These are phyloP conservation scores for Lyophyllum shimeji DNA, from an alignment of 768 basidiomycete species.

Conservation along the genomic window DNA sequence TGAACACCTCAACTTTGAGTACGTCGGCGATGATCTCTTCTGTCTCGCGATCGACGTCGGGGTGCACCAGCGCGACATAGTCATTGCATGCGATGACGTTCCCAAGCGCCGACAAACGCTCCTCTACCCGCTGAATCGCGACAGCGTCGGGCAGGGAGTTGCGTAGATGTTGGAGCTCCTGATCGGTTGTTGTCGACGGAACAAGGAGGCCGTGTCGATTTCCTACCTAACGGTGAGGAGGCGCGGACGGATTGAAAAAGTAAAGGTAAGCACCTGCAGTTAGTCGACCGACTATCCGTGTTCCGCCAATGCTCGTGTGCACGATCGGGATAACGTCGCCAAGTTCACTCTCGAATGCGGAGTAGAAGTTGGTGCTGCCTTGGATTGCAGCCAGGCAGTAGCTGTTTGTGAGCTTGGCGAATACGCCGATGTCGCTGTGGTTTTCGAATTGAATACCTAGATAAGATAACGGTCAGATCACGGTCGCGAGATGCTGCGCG, in stretches of 20 bases:
- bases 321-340: slow-evolving; percentile 94
- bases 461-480: slow-evolving; percentile 17
- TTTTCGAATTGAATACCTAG: slow-evolving; percentile 94
- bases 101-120: slow-evolving; percentile 93
- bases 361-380: slow-evolving; percentile 97
- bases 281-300: slow-evolving; percentile 89
- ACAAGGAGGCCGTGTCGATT: slow-evolving; percentile 98
- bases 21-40: slow-evolving; percentile 99
- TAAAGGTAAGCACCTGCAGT: slow-evolving; percentile 67
- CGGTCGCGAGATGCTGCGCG: slow-evolving; percentile 2
- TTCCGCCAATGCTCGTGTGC: slow-evolving; percentile 93
- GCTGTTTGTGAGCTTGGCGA: slow-evolving; percentile 95
- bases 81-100: slow-evolving; percentile 99
- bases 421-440: slow-evolving; percentile 94
- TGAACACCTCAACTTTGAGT: slow-evolving; percentile 97
- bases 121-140: slow-evolving; percentile 94
- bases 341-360: slow-evolving; percentile 93
- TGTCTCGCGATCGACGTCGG: slow-evolving; percentile 96
- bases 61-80: slow-evolving; percentile 98
- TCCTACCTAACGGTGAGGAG: slow-evolving; percentile 42
- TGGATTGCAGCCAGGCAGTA: slow-evolving; percentile 95
- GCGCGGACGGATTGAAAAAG: not conserved
- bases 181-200: slow-evolving; percentile 93
- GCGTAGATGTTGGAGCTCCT: slow-evolving; percentile 96
- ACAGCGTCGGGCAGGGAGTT: slow-evolving; percentile 94